These are phyloP conservation scores for Crithidia thermophila DNA, from an alignment of 208 protist genomes.

Conservation along the genomic window DNA sequence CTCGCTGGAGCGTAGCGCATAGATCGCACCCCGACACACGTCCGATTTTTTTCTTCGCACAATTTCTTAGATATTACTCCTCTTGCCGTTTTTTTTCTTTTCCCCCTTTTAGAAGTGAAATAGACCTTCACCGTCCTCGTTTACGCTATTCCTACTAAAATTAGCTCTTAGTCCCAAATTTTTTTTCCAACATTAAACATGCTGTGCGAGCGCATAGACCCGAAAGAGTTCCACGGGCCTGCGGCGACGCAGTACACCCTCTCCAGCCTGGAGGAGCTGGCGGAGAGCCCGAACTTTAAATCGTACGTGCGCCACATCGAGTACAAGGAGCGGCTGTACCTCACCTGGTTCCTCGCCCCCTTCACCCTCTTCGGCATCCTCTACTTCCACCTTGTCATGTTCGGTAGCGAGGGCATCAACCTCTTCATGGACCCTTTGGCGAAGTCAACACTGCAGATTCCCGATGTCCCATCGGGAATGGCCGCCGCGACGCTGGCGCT, in stretches of 20 bases:
- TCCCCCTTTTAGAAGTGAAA: neutral
- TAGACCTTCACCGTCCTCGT: neutral
- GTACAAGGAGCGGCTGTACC: constrained; percentile 65
- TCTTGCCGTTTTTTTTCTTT: neutral
- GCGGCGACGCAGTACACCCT: constrained; percentile 65
- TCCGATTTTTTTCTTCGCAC: neutral
- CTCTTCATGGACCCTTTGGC: constrained; percentile 24
- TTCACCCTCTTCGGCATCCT: constrained; percentile 57
- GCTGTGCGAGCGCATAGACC: constrained; percentile 60
- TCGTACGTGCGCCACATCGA: constrained; percentile 61
- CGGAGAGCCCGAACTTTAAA: constrained; percentile 48
- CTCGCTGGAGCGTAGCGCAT: too few species aligned
- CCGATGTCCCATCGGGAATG: constrained; percentile 15
- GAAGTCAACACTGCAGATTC: neutral
- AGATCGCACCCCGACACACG: neutral
- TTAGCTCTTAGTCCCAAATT: neutral
- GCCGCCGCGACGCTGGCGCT: constrained; percentile 32
- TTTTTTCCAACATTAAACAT: constrained; percentile 1
- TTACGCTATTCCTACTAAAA: neutral
- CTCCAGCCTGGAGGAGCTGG: constrained; percentile 53
- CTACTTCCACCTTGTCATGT: constrained; percentile 62
- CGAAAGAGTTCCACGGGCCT: constrained; percentile 59
- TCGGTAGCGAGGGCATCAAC: constrained; percentile 29
- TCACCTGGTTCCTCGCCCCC: constrained; percentile 72
- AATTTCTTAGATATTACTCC: neutral